Evolutionary conservation across 352 stramenopile genomes (phyloP).

Genomic region (Phytophthora hibernalis): DNA sequence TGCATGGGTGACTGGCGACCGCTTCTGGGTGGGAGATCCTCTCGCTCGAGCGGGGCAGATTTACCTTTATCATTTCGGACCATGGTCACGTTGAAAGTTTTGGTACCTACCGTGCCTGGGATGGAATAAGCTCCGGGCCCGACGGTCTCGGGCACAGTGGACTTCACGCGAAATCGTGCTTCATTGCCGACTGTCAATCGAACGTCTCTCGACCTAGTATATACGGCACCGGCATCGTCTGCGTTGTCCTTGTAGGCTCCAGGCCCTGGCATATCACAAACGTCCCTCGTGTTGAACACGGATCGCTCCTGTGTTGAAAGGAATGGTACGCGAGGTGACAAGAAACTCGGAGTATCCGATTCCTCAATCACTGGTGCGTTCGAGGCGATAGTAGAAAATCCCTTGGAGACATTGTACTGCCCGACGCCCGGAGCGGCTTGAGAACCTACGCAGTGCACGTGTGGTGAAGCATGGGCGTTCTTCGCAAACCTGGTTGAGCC

Average conservation of each 20-base stretch:
- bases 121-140: conserved; percentile 66
- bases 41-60: conserved; percentile 15
- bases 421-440: conserved; percentile 52
- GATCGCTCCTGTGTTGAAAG: conserved; percentile 51
- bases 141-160: conserved; percentile 52
- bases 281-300: conserved; percentile 52
- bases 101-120: conserved; percentile 57
- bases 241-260: conserved; percentile 48
- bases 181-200: conserved; percentile 60
- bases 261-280: conserved; percentile 55
- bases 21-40: conserved; percentile 17
- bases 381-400: conserved; percentile 24
- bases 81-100: conserved; percentile 81
- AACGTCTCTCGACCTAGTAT: conserved; percentile 48
- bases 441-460: conserved; percentile 61
- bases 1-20: neutral
- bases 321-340: conserved; percentile 43
- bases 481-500: conserved; percentile 58
- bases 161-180: conserved; percentile 57
- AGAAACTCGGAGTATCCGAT: conserved; percentile 12
- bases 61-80: conserved; percentile 27
- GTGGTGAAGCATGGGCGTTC: conserved; percentile 49
- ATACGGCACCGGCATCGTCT: conserved; percentile 10
- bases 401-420: conserved; percentile 55
- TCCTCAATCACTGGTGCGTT: conserved; percentile 2